Evolutionary conservation across 306 rosid species (phyloP).

Genomic region (Sechiopsis laciniata): DNA sequence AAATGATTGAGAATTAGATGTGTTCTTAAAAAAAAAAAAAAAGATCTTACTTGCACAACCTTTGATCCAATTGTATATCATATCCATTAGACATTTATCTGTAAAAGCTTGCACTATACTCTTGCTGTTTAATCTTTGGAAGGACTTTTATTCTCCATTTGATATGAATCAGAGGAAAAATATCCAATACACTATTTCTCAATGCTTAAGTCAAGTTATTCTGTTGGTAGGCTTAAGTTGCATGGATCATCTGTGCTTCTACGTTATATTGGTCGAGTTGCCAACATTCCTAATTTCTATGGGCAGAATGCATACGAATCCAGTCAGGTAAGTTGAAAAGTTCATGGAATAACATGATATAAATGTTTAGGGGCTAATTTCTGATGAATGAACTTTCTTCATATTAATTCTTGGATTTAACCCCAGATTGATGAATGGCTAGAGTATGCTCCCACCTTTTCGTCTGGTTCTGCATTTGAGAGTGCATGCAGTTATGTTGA

Average conservation of each 20-base stretch:
- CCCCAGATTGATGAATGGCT: constrained; percentile 74
- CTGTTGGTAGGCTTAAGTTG: constrained; percentile 48
- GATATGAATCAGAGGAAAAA: background rate
- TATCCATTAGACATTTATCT: background rate
- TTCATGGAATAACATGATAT: background rate
- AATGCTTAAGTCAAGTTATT: background rate
- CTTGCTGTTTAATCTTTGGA: background rate
- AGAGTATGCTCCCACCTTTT: constrained; percentile 64
- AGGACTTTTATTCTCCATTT: background rate
- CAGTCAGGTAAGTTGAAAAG: constrained; percentile 49
- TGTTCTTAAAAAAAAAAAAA: no score
- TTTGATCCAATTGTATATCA: background rate
- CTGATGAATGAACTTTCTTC: background rate
- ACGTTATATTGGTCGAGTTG: constrained; percentile 52
- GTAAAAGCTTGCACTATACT: background rate
- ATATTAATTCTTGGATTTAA: background rate
- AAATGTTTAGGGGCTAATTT: background rate
- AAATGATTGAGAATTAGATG: no score
- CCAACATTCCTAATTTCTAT: constrained; percentile 50
- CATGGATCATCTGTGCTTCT: constrained; percentile 57
- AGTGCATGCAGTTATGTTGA: constrained; percentile 66
- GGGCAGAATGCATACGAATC: constrained; percentile 55
- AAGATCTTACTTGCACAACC: background rate
- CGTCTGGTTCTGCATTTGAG: constrained; percentile 77
- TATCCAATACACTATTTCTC: constrained; percentile 3